phyloP scores from a whole-genome alignment of 257 asterid genomes.

The Rubia yunnanensis region DNA sequence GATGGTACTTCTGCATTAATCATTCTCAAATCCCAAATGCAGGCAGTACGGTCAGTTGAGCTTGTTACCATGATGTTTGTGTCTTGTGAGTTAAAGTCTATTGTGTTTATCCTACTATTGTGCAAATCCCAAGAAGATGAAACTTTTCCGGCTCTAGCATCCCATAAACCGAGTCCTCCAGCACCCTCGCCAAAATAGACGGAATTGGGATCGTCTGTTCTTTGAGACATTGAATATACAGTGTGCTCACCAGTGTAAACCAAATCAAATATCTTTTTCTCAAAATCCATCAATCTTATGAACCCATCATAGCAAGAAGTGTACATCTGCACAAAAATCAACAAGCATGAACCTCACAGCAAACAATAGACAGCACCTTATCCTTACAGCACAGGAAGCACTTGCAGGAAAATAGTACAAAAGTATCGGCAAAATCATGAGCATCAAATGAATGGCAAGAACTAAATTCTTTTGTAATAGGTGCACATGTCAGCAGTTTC shows the following conservation, averaged over 20 bases:
- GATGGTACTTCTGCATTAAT: slow-evolving; percentile 27
- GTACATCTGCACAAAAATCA: slow-evolving; percentile 54
- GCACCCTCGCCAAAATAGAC: slow-evolving; percentile 55
- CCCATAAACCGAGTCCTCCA: slow-evolving; percentile 57
- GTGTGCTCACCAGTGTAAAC: slow-evolving; percentile 38
- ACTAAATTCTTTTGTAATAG: not conserved
- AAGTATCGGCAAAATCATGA: not conserved
- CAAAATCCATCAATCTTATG: slow-evolving; percentile 70
- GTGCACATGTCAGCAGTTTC: not conserved
- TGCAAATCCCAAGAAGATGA: slow-evolving; percentile 44
- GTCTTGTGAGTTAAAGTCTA: slow-evolving; percentile 57
- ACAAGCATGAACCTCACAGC: slow-evolving; percentile 3
- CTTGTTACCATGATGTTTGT: slow-evolving; percentile 65
- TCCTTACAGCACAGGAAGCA: not conserved
- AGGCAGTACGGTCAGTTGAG: slow-evolving; percentile 72
- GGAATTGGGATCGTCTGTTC: slow-evolving; percentile 39
- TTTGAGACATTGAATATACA: slow-evolving; percentile 43
- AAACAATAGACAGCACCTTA: slow-evolving; percentile 4
- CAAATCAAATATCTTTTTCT: slow-evolving; percentile 64
- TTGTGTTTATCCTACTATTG: slow-evolving; percentile 56
- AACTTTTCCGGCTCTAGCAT: slow-evolving; percentile 60
- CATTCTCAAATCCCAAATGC: slow-evolving; percentile 86
- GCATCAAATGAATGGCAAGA: not conserved
- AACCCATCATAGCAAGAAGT: slow-evolving; percentile 81
- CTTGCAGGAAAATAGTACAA: not conserved